Evolutionary conservation across 75 land plant genomes (phyloP).

Genomic region (Cryptomeria japonica): DNA sequence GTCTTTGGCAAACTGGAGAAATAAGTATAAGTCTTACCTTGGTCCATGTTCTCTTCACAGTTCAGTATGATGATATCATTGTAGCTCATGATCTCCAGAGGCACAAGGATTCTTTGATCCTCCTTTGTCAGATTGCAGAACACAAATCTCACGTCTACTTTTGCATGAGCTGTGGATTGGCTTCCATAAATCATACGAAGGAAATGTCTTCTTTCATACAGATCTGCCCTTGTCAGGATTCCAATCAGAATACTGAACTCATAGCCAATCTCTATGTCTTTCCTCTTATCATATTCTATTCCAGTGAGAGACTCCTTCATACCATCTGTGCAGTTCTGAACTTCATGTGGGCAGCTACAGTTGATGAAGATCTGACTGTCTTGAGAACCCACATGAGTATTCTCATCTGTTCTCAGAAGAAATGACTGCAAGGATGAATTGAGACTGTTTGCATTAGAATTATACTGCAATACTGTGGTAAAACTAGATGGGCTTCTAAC

Average conservation of each 20-base stretch:
- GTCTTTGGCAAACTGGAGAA: slow-evolving; percentile 21
- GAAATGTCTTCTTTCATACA: too few species aligned
- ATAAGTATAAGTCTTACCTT: too few species aligned
- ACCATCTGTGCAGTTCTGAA: neutral
- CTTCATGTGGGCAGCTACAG: neutral
- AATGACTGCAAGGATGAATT: neutral
- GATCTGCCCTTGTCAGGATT: slow-evolving; percentile 29
- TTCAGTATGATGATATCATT: slow-evolving; percentile 60
- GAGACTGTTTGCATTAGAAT: neutral
- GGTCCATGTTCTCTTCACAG: slow-evolving; percentile 11
- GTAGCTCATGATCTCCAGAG: slow-evolving; percentile 49
- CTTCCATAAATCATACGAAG: too few species aligned
- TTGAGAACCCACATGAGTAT: neutral
- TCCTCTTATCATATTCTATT: neutral
- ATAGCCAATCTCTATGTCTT: neutral
- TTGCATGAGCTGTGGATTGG: slow-evolving; percentile 7
- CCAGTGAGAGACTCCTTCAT: neutral
- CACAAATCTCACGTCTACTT: slow-evolving; percentile 52
- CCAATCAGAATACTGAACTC: slow-evolving; percentile 44
- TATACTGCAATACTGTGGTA: neutral
- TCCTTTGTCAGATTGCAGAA: slow-evolving; percentile 49
- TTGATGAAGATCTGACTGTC: slow-evolving; percentile 12
- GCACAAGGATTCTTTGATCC: slow-evolving; percentile 39
- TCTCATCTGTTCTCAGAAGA: neutral
- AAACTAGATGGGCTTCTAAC: too few species aligned